Evolutionary conservation across 345 rosid species (phyloP), one percentile per base, ranked within the genome.

Genomic region (Lepidium sativum): DNA sequence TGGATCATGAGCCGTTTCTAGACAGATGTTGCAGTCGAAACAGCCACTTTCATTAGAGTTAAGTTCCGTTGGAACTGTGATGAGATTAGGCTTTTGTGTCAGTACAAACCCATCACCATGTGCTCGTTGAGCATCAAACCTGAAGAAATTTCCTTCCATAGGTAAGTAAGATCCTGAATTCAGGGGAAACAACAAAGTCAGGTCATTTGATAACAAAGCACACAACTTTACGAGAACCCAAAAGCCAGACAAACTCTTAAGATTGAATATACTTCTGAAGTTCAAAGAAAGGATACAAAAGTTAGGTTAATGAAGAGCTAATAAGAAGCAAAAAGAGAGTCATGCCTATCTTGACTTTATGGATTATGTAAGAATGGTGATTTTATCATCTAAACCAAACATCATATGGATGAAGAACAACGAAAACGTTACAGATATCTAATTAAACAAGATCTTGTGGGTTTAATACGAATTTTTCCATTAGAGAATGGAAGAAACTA

Each of bases 11-110:
- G 94, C 91, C 1, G 78, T 73, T 6, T 89, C 89, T 9, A 86
- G 77, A 72, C 96, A 89, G 1, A 89, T 86, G 56, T 84, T 89
- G 74, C 96, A 89, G 23, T 86, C 83, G 3, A 82, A 86, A 67
- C 80, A 69, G 15, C 82, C 82, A 12, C 45, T 66, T 17, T 65
- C 69, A 31, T 63, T 63, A 16, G 80, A 79, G 13, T 72, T 43
- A 2, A 53, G 56, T 25, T 23, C 66, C 2, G 48, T 49, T 6
- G 86, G 48, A 12, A 40, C 48, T 0, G 75, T 15, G 29, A 63
- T 25, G 10, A 78, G 58, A 54, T 68, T 69, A 62, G 75, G 69
- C 65, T 81, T 76, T 65, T 72, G 79, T 76, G 65, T 77, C 17
- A 58, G 29, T 16, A 60, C 54, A 60, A 53, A 54, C 27, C 69